A percentile compares a stretch with the other conserved stretches of the same genome.
Conservation (phyloP, 2,329 filamentous ascomycete species). For the Exophiala sp. region DNA sequence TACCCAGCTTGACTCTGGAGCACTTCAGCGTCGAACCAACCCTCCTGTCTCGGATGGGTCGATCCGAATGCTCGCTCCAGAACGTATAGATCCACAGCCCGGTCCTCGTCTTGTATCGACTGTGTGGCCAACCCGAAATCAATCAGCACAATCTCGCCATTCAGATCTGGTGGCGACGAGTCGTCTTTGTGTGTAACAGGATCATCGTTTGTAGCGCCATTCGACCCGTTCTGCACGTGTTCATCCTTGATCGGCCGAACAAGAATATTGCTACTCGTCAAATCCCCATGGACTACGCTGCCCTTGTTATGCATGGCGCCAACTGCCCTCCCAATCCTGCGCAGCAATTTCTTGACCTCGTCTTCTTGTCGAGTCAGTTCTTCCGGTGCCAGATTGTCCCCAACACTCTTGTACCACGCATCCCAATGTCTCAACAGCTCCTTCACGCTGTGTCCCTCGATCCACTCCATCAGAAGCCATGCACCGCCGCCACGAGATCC, state of each 20-base stretch:
- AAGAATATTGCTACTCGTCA: constrained; percentile 98
- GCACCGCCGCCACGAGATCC: constrained; percentile 61
- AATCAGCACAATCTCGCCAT: constrained; percentile 81
- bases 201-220: constrained; percentile 21
- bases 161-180: constrained; percentile 34
- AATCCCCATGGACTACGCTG: constrained; percentile 86
- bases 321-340: constrained; percentile 66
- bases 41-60: constrained; percentile 83
- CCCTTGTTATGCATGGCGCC: constrained; percentile 77
- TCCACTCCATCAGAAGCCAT: constrained; percentile 83
- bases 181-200: neutral
- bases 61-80: constrained; percentile 91
- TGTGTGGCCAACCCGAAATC: constrained; percentile 89
- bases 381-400: constrained; percentile 31
- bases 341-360: constrained; percentile 61
- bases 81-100: constrained; percentile 94
- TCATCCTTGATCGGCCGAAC: constrained; percentile 47
- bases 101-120: constrained; percentile 80
- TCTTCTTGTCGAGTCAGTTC: constrained; percentile 40
- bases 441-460: constrained; percentile 69
- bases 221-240: constrained; percentile 22
- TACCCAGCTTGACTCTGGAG: constrained; percentile 62
- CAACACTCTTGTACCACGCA: constrained; percentile 40
- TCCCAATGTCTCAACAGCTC: constrained; percentile 68
- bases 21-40: constrained; percentile 65